A percentile compares a stretch with the other conserved stretches of the same genome.
These are phyloP conservation scores for Lactifluus pinguis DNA, from an alignment of 768 basidiomycete species.

Conservation along the genomic window DNA sequence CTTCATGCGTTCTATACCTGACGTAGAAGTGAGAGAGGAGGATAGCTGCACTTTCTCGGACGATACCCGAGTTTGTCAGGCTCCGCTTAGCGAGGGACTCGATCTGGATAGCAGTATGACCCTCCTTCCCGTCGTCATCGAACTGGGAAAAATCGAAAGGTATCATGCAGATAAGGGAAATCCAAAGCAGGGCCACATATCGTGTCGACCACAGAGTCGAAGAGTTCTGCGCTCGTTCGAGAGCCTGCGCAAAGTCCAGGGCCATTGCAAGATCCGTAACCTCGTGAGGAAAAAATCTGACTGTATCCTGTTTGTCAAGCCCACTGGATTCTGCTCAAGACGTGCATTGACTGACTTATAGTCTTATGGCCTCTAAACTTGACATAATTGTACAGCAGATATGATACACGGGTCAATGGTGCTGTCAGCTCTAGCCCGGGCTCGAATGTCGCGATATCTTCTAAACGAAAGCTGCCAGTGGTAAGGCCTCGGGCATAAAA, in stretches of 20 bases:
- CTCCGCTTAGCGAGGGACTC: constrained; percentile 50
- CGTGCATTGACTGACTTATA: constrained; percentile 53
- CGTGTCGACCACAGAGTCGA: constrained; percentile 65
- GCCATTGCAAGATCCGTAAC: constrained; percentile 73
- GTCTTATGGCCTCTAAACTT: constrained; percentile 89
- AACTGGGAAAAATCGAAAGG: constrained; percentile 89
- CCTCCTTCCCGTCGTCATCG: constrained; percentile 47
- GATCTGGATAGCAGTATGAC: constrained; percentile 46
- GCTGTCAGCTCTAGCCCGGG: constrained; percentile 23
- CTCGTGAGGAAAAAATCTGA: constrained; percentile 90
- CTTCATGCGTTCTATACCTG: constrained; percentile 38
- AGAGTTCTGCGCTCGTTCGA: constrained; percentile 32
- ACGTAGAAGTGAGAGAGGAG: constrained; percentile 77
- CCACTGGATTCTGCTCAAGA: background rate
- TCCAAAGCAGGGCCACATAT: constrained; percentile 81
- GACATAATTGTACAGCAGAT: constrained; percentile 68
- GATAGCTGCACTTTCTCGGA: constrained; percentile 74
- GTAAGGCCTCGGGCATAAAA: constrained; percentile 34
- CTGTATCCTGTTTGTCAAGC: constrained; percentile 33
- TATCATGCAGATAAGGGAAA: constrained; percentile 88
- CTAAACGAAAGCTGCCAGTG: constrained; percentile 4
- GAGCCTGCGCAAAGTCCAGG: constrained; percentile 50
- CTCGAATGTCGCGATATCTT: constrained; percentile 22
- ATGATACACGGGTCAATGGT: constrained; percentile 41
- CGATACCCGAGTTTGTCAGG: constrained; percentile 65